Evolutionary conservation across 441 rosid species (phyloP), one percentile per base, ranked within the genome.

Genomic region (Macaranga tanarius): DNA sequence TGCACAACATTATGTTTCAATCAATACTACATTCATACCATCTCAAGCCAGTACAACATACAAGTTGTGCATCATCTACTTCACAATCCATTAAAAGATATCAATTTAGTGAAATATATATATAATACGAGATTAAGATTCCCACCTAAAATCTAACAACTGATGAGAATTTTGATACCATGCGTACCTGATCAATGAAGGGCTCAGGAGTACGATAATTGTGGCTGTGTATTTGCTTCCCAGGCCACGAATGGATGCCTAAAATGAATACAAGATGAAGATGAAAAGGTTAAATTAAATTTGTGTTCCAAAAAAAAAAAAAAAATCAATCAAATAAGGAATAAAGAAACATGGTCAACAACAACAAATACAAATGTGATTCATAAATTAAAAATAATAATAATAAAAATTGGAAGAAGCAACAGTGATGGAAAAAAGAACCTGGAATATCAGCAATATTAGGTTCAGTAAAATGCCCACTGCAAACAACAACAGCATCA

Each of bases 151-250:
- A 10, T 38, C 7, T 15, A 48, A 48, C 34, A 52, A 28, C 19
- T 28, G 25, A 23, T 15, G 28, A 50, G 67, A 74, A 74, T 75
- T 26, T 68, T 51, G 74, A 70, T 3, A 70, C 84, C 84, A 38
- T 5, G 12, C 52, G 17, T 80, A 87, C 97, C 78, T 87, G 88
- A 79, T 87, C 87, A 38, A 25, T 80, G 31, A 86, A 90, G 13
- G 85, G 87, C 28, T 84, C 86, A 47, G 97, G 91, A 45, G 72
- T 55, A 17, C 93, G 87, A 64, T 89, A 93, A 51, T 88, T 93
- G 82, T 93, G 97, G 70, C 97, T 87, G 69, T 91, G 95, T 67
- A 91, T 85, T 79, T 93, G 92, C 80, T 84, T 87, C 69, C 97
- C 98, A 5, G 93, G 93, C 97, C 97, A 91, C 34, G 68, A 60